Conservation (phyloP, 75 land plant species). For the Azolla pinnata region DNA sequence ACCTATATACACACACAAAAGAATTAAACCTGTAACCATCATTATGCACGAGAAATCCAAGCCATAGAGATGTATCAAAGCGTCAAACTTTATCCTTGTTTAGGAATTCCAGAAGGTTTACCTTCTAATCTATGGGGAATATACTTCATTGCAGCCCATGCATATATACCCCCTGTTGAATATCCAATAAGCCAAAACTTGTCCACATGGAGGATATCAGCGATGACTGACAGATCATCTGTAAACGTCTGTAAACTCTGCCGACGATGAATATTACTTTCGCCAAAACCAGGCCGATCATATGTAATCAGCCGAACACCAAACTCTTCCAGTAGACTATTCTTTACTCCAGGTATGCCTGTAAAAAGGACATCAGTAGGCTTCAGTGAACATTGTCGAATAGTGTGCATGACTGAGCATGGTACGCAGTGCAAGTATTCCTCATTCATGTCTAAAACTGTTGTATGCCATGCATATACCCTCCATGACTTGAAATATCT, state of each 20-base stretch:
- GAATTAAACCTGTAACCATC: too few relatives aligned
- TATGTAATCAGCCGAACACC: conserved; percentile 77
- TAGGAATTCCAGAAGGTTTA: conserved; percentile 11
- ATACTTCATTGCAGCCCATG: conserved; percentile 93
- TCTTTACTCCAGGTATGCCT: conserved; percentile 79
- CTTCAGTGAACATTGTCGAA: neutral
- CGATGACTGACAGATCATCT: conserved; percentile 54
- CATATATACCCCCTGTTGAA: conserved; percentile 75
- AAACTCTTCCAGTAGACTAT: conserved; percentile 62
- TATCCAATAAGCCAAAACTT: conserved; percentile 82
- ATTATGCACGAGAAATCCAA: too few relatives aligned
- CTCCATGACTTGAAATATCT: too few relatives aligned
- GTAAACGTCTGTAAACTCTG: conserved; percentile 72
- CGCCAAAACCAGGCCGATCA: conserved; percentile 97
- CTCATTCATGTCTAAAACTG: neutral
- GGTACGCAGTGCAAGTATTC: neutral
- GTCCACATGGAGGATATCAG: conserved; percentile 55
- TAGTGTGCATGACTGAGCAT: neutral
- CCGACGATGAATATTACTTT: conserved; percentile 75
- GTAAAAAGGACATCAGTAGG: neutral
- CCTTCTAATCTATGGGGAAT: conserved; percentile 84
- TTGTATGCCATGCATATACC: too few relatives aligned
- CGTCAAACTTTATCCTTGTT: too few relatives aligned
- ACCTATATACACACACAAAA: conserved; percentile 36
- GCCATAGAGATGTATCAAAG: neutral